Percentiles rank a stretch among this genome's conserved stretches.
These are phyloP conservation scores for Themeda triandra DNA, from an alignment of 176 grass and related monocot species.

Conservation along the genomic window DNA sequence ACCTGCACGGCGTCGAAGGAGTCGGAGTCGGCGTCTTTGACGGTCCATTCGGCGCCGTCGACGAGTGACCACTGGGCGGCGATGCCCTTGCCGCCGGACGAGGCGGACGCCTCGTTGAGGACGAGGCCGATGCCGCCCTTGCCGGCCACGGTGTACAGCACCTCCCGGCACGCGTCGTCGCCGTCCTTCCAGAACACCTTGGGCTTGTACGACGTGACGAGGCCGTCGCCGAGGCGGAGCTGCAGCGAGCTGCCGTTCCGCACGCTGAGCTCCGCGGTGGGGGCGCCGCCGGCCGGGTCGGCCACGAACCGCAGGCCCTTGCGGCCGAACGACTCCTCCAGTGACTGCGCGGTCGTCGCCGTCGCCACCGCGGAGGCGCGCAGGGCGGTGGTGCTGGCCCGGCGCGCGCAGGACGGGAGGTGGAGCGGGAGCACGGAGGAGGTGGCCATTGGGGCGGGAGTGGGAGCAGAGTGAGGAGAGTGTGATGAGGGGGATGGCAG, in stretches of 20 bases:
- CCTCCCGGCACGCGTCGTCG: conserved; percentile 60
- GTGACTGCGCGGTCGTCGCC: conserved; percentile 33
- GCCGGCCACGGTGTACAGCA: conserved; percentile 58
- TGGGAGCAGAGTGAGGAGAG: neutral
- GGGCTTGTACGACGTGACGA: conserved; percentile 88
- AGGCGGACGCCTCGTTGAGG: conserved; percentile 58
- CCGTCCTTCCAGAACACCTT: conserved; percentile 87
- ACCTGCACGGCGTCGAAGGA: conserved; percentile 88
- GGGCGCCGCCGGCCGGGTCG: conserved; percentile 40
- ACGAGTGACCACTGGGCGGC: conserved; percentile 36
- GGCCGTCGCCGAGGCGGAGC: conserved; percentile 63
- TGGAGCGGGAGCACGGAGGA: conserved; percentile 71
- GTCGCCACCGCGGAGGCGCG: conserved; percentile 32
- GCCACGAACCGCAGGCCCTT: conserved; percentile 75
- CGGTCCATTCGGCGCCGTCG: conserved; percentile 50
- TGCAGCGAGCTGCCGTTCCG: conserved; percentile 83
- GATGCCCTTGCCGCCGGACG: neutral
- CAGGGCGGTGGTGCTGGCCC: neutral
- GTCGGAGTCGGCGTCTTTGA: conserved; percentile 78
- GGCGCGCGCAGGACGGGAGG: conserved; percentile 52
- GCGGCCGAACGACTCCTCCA: conserved; percentile 84
- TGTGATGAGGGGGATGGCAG: conserved; percentile 1
- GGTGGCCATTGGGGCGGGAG: conserved; percentile 50
- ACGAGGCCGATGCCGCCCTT: conserved; percentile 79
- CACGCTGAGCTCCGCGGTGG: conserved; percentile 69